Evolutionary conservation across 2,329 filamentous ascomycete genomes (phyloP).

Genomic region (Penicillium sp.): DNA sequence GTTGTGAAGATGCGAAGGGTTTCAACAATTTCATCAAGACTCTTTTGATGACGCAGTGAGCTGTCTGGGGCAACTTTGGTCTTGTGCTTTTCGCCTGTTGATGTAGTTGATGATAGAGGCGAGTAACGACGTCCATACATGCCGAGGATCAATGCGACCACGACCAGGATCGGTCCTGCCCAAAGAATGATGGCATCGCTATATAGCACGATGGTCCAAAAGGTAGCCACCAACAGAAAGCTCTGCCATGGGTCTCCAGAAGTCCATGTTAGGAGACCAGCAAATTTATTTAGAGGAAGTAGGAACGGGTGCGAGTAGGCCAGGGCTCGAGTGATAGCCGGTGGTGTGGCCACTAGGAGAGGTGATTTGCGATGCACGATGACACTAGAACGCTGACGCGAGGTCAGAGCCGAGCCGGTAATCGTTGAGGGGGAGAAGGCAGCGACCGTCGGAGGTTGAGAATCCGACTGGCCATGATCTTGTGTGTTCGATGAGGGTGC

Average conservation of each 20-base stretch:
- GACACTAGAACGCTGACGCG: conserved; percentile 82
- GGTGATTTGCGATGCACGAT: conserved; percentile 97
- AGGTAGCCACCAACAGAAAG: conserved; percentile 79
- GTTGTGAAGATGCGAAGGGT: conserved; percentile 87
- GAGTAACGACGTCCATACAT: conserved; percentile 93
- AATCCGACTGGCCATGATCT: conserved; percentile 41
- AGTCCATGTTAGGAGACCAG: conserved; percentile 88
- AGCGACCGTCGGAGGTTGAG: conserved; percentile 72
- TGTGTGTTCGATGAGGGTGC: conserved; percentile 43
- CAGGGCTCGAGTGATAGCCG: conserved; percentile 87
- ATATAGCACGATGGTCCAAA: conserved; percentile 85
- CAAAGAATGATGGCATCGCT: conserved; percentile 78
- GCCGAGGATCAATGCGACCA: conserved; percentile 75
- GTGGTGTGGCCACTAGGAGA: conserved; percentile 85
- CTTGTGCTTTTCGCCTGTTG: conserved; percentile 65
- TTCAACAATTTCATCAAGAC: conserved; percentile 94
- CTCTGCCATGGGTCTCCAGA: conserved; percentile 94
- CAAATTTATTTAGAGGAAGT: conserved; percentile 80
- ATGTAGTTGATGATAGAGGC: conserved; percentile 81
- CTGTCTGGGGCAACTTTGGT: conserved; percentile 56
- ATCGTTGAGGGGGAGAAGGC: conserved; percentile 85
- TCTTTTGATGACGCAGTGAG: conserved; percentile 81
- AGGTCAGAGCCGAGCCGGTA: conserved; percentile 65
- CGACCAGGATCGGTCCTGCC: conserved; percentile 79
- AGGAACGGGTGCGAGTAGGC: conserved; percentile 96